A percentile compares a stretch with the other conserved stretches of the same genome.
phyloP scores from a whole-genome alignment of 2,329 filamentous ascomycete species.

The Mycosphaerella sp. region DNA sequence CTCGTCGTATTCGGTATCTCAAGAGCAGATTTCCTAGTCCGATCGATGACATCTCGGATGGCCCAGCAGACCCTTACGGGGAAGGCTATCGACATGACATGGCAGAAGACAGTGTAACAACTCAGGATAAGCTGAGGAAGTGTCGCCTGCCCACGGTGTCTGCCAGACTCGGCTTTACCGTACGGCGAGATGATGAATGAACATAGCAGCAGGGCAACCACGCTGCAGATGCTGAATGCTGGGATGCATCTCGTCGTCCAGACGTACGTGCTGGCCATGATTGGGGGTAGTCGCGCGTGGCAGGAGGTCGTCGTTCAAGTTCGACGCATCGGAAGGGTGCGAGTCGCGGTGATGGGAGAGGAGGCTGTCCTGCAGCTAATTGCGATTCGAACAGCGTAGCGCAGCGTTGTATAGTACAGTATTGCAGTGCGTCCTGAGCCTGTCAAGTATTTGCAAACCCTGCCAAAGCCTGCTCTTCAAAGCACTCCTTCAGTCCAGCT shows the following conservation, averaged over 20 bases:
- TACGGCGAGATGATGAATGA: constrained; percentile 27
- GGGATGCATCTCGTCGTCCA: constrained; percentile 29
- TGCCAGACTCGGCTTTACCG: constrained; percentile 22
- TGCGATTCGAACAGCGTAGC: not conserved
- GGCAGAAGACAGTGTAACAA: constrained; percentile 58
- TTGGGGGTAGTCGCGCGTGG: not conserved
- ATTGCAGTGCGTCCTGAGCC: not conserved
- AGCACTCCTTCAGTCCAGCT: not conserved
- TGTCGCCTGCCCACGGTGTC: constrained; percentile 26
- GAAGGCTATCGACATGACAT: constrained; percentile 58
- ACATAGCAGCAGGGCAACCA: constrained; percentile 24
- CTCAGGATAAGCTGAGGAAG: constrained; percentile 27
- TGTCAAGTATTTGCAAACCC: not conserved
- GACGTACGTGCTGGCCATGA: constrained; percentile 21
- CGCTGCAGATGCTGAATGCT: constrained; percentile 24
- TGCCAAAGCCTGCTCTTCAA: not conserved
- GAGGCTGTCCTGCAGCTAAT: constrained; percentile 1
- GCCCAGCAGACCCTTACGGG: constrained; percentile 57
- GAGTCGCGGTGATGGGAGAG: not conserved
- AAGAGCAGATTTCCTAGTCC: constrained; percentile 22
- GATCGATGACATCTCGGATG: constrained; percentile 50
- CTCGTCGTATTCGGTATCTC: constrained; percentile 20
- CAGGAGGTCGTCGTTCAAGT: constrained; percentile 1
- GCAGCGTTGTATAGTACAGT: not conserved
- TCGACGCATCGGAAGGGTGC: constrained; percentile 6